Conservation (phyloP, 2,329 filamentous ascomycete genomes). For the Claviceps purpurea region DNA sequence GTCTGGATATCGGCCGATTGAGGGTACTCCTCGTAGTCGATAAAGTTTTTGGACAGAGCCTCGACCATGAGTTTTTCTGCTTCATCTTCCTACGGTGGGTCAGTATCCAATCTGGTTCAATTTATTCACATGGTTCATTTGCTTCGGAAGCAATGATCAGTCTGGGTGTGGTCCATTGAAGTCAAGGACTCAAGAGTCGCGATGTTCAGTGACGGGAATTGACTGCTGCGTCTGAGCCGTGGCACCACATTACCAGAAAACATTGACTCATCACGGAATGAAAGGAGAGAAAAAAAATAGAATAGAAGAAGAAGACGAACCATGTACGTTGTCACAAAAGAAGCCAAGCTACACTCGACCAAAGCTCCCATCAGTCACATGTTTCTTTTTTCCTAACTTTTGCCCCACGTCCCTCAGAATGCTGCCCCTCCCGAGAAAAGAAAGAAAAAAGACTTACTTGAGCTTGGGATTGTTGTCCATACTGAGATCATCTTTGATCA, state of each 20-base stretch:
- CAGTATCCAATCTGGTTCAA: conserved; percentile 20
- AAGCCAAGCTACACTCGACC: conserved; percentile 70
- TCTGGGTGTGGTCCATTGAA: too few relatives aligned
- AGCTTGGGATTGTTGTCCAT: conserved; percentile 85
- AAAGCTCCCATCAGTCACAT: background rate
- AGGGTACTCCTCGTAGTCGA: conserved; percentile 77
- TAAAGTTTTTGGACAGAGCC: conserved; percentile 89
- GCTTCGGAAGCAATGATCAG: too few relatives aligned
- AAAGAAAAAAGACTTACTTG: conserved; percentile 36
- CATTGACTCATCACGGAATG: too few relatives aligned
- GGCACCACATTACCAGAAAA: too few relatives aligned
- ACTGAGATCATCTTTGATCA: conserved; percentile 92
- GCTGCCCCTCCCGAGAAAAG: background rate
- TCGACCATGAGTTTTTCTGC: conserved; percentile 52
- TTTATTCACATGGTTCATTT: too few relatives aligned
- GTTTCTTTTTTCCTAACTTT: background rate
- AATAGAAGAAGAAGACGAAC: conserved; percentile 50
- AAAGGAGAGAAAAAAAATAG: background rate
- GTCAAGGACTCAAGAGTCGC: too few relatives aligned
- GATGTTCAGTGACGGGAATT: too few relatives aligned
- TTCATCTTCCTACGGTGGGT: conserved; percentile 55
- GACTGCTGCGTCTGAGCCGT: too few relatives aligned
- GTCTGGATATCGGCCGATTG: conserved; percentile 78
- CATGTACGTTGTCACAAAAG: conserved; percentile 96
- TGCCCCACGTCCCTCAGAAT: too few relatives aligned